Conservation (phyloP, 2,329 filamentous ascomycete species). For the Aspergillus neotritici region DNA sequence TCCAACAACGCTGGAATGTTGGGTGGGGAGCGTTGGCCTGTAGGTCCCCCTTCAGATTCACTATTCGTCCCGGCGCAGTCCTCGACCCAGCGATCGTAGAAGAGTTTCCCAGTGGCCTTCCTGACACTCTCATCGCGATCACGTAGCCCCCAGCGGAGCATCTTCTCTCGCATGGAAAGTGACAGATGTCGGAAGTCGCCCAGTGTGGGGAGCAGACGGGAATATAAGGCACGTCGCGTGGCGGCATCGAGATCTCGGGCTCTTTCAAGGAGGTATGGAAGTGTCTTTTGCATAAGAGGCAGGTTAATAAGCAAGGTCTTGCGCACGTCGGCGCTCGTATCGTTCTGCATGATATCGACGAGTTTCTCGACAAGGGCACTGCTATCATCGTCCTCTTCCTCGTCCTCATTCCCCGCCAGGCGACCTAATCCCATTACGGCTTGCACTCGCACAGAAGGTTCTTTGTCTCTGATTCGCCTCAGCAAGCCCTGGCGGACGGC, state of each 20-base stretch:
- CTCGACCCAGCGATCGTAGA: slow-evolving; percentile 96
- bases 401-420: slow-evolving; percentile 66
- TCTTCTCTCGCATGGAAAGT: slow-evolving; percentile 88
- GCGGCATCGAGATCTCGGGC: slow-evolving; percentile 81
- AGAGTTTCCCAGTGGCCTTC: slow-evolving; percentile 82
- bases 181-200: slow-evolving; percentile 94
- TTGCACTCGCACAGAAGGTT: slow-evolving; percentile 84
- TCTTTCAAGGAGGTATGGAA: slow-evolving; percentile 83
- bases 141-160: slow-evolving; percentile 87
- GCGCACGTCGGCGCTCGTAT: slow-evolving; percentile 88
- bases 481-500: slow-evolving; percentile 72
- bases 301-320: slow-evolving; percentile 83
- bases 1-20: slow-evolving; percentile 82
- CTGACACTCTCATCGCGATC: slow-evolving; percentile 92
- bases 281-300: slow-evolving; percentile 73
- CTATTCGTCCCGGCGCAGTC: slow-evolving; percentile 71
- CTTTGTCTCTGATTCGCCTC: slow-evolving; percentile 87
- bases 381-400: slow-evolving; percentile 60
- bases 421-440: slow-evolving; percentile 85
- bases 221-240: slow-evolving; percentile 80
- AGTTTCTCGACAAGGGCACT: slow-evolving; percentile 75
- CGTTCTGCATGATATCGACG: slow-evolving; percentile 83
- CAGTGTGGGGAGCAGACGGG: slow-evolving; percentile 75
- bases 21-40: slow-evolving; percentile 51
- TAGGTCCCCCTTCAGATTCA: slow-evolving; percentile 51